These are phyloP conservation scores for Termitomyces sp. DNA, from an alignment of 768 basidiomycete genomes.

Conservation along the genomic window DNA sequence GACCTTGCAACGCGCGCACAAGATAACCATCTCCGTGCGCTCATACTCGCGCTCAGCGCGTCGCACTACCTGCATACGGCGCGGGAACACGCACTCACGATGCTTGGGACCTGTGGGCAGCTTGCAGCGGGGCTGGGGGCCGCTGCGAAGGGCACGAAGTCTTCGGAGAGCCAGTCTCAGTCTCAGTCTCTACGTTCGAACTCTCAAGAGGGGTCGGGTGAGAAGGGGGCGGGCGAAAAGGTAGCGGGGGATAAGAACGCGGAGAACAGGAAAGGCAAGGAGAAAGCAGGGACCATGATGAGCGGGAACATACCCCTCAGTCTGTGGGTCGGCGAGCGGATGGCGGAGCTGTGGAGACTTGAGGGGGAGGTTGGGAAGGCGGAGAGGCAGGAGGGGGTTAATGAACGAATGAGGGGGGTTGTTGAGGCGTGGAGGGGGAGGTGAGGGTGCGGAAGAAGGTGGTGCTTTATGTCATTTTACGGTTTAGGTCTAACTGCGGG, in stretches of 20 bases:
- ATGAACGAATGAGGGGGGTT: constrained; percentile 21
- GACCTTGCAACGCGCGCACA: constrained; percentile 51
- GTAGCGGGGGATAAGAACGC: background rate
- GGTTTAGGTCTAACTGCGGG: no score
- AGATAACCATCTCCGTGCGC: constrained; percentile 72
- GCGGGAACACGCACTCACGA: constrained; percentile 60
- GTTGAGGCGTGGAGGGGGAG: background rate
- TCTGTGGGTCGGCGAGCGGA: constrained; percentile 65
- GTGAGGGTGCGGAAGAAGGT: no score
- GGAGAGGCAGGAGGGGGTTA: constrained; percentile 42
- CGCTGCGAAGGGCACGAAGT: constrained; percentile 7
- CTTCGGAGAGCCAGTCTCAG: no score
- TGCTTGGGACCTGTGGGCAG: constrained; percentile 65
- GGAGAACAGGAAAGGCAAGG: background rate
- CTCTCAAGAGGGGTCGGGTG: background rate
- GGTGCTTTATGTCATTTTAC: background rate
- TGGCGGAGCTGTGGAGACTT: constrained; percentile 58
- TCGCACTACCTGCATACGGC: constrained; percentile 73
- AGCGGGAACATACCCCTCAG: constrained; percentile 13
- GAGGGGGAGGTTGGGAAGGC: constrained; percentile 46
- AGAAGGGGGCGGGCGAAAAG: background rate
- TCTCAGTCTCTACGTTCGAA: background rate
- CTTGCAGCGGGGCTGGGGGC: constrained; percentile 70
- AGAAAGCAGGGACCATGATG: background rate
- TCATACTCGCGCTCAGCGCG: constrained; percentile 63